Percentiles rank a stretch among this genome's conserved stretches.
Conservation (phyloP, 345 rosid genomes). For the Passiflora organensis region DNA sequence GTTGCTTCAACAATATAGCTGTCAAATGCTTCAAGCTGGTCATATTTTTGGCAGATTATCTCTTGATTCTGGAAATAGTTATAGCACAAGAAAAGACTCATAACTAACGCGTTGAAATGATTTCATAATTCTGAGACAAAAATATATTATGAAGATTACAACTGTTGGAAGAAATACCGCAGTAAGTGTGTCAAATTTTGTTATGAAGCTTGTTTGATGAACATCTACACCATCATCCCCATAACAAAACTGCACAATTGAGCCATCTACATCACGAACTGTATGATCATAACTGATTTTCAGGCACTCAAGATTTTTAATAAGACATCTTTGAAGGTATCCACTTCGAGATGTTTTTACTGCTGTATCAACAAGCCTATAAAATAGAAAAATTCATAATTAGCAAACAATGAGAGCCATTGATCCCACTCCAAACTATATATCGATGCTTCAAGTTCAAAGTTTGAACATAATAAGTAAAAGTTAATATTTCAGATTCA, state of each 20-base stretch:
- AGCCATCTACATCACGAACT: constrained; percentile 96
- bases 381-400: constrained; percentile 15
- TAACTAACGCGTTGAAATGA: neutral
- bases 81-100: neutral
- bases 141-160: neutral
- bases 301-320: constrained; percentile 91
- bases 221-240: constrained; percentile 99
- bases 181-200: constrained; percentile 65
- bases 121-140: neutral
- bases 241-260: constrained; percentile 82
- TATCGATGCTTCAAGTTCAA: too few species aligned
- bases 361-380: constrained; percentile 94
- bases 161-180: constrained; percentile 22
- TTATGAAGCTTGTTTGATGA: constrained; percentile 72
- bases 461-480: too few species aligned
- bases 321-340: constrained; percentile 92
- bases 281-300: constrained; percentile 86
- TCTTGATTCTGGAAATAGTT: constrained; percentile 62
- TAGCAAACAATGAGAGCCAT: neutral
- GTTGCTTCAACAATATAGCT: constrained; percentile 56
- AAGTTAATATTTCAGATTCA: too few species aligned
- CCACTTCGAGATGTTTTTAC: constrained; percentile 99
- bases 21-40: constrained; percentile 38
- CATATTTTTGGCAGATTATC: constrained; percentile 42
- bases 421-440: too few species aligned